A percentile compares a stretch with the other conserved stretches of the same genome.
These are phyloP conservation scores for Byssochlamys sp. DNA, from an alignment of 2,329 filamentous ascomycete genomes.

Conservation along the genomic window DNA sequence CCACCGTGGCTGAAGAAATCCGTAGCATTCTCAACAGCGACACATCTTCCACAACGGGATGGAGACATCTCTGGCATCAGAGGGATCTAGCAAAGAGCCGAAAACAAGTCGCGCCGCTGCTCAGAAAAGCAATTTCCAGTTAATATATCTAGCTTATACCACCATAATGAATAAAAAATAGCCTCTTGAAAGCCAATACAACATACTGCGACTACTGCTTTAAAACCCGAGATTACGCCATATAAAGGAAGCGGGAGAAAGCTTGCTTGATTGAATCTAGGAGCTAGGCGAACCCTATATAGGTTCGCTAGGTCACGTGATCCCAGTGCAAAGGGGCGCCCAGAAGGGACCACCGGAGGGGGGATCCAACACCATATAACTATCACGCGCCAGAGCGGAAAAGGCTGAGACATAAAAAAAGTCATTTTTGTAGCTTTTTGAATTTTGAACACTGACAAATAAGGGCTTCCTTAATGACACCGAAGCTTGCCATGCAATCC, in stretches of 20 bases:
- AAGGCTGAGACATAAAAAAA: not conserved
- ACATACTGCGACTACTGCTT: too few relatives aligned
- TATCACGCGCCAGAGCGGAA: not conserved
- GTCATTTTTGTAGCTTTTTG: not conserved
- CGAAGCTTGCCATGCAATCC: conserved; percentile 1
- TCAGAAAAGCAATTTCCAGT: conserved; percentile 39
- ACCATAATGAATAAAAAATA: not conserved
- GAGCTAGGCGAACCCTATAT: too few relatives aligned
- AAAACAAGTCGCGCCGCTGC: conserved; percentile 53
- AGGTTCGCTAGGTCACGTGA: too few relatives aligned
- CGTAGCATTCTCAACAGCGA: conserved; percentile 8
- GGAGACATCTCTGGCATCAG: conserved; percentile 48
- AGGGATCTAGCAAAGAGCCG: conserved; percentile 48
- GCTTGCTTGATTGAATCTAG: too few relatives aligned
- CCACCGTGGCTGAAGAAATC: conserved; percentile 12
- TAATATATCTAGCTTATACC: conserved; percentile 3
- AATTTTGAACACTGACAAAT: not conserved
- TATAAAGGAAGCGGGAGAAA: too few relatives aligned
- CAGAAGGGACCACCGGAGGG: too few relatives aligned
- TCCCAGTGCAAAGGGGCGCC: too few relatives aligned
- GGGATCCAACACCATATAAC: too few relatives aligned
- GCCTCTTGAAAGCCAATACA: not conserved
- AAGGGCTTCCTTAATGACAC: not conserved
- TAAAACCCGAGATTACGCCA: not conserved
- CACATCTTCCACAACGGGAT: conserved; percentile 15